Evolutionary conservation across 2,329 filamentous ascomycete genomes (phyloP).

Genomic region (Paraconiothyrium sp.): DNA sequence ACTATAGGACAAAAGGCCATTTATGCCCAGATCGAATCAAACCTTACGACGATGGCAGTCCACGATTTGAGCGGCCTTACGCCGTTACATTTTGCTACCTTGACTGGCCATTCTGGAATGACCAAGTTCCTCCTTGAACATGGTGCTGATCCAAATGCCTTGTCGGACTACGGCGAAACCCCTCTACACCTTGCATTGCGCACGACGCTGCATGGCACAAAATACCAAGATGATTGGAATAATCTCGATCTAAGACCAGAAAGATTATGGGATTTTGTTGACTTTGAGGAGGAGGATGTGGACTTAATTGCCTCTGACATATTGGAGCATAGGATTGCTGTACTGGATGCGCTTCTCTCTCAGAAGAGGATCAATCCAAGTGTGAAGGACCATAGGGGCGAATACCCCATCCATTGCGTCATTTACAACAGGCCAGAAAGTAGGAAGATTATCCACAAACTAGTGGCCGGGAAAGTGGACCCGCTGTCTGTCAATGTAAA

Average conservation of each 20-base stretch:
- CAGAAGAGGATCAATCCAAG: too few species aligned
- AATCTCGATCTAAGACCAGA: too few species aligned
- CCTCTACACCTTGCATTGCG: constrained; percentile 17
- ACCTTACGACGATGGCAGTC: too few species aligned
- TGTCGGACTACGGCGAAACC: constrained; percentile 10
- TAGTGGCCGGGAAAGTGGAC: constrained; percentile 6
- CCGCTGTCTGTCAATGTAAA: constrained; percentile 14
- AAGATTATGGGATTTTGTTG: too few species aligned
- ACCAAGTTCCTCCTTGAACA: constrained; percentile 9
- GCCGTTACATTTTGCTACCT: constrained; percentile 15
- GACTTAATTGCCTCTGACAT: too few species aligned
- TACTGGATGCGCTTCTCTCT: too few species aligned
- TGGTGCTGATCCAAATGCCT: constrained; percentile 15
- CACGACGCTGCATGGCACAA: constrained; percentile 7
- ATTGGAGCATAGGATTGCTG: too few species aligned
- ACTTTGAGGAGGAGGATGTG: too few species aligned
- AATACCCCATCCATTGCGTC: neutral
- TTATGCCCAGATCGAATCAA: too few species aligned
- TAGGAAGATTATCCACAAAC: neutral
- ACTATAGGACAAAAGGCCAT: too few species aligned
- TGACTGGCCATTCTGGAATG: constrained; percentile 11
- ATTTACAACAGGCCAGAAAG: neutral
- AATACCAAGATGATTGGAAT: constrained; percentile 14
- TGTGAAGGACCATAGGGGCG: neutral
- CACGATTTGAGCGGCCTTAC: neutral